A percentile compares a stretch with the other conserved stretches of the same genome.
Evolutionary conservation across 495 filamentous ascomycete genomes (phyloP).

Genomic region (Podospora anserina): DNA sequence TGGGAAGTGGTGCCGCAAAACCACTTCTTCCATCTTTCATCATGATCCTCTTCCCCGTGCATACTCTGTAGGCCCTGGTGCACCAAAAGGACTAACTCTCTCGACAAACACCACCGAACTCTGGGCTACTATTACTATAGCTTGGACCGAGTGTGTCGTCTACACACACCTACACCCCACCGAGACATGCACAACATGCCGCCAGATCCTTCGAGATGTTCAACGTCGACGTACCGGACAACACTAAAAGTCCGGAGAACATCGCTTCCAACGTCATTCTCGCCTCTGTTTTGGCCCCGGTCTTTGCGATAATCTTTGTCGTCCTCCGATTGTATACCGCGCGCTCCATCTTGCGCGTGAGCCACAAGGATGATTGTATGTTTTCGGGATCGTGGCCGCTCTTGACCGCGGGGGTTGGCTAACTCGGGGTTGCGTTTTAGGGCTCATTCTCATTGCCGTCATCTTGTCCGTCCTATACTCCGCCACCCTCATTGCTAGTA

Average conservation of each 20-base stretch:
- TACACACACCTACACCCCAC: neutral
- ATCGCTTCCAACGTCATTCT: constrained; percentile 13
- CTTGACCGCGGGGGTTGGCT: neutral
- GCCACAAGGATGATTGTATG: constrained; percentile 29
- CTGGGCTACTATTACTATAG: neutral
- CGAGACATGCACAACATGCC: neutral
- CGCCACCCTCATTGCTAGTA: neutral
- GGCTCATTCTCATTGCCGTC: constrained; percentile 8
- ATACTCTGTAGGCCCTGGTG: neutral
- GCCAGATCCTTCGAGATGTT: neutral
- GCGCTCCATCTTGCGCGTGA: constrained; percentile 16
- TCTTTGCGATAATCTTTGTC: constrained; percentile 23
- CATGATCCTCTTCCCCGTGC: neutral
- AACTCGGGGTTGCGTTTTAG: neutral
- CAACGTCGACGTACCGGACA: neutral
- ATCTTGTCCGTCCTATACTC: neutral
- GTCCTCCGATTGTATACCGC: constrained; percentile 27
- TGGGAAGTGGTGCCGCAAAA: neutral
- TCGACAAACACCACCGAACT: neutral
- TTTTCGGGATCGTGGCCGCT: neutral
- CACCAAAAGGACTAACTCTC: neutral
- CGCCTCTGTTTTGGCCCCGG: constrained; percentile 18
- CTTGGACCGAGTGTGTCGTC: neutral
- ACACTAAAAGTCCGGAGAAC: neutral
- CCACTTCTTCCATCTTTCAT: neutral